These are phyloP conservation scores for Kalanchoe fedtschenkoi DNA, from an alignment of 164 flowering plant species.

Conservation along the genomic window DNA sequence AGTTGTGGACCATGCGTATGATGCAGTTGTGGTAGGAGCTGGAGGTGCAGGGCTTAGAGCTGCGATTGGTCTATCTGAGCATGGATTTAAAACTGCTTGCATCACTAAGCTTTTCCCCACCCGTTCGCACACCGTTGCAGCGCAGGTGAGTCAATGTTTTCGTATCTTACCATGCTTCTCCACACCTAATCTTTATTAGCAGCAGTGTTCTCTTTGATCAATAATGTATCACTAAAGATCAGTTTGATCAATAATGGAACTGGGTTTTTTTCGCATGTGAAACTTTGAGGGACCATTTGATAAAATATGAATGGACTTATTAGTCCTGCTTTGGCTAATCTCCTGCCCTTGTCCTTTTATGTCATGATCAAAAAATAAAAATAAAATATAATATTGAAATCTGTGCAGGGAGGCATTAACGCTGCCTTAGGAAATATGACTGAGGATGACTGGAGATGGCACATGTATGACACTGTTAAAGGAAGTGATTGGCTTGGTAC, in stretches of 20 bases:
- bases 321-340: no score
- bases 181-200: no score
- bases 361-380: no score
- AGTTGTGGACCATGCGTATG: conserved; percentile 77
- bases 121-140: conserved; percentile 88
- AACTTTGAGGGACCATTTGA: no score
- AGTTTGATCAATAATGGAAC: no score
- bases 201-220: no score
- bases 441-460: conserved; percentile 99
- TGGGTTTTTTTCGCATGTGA: no score
- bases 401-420: conserved; percentile 90
- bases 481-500: conserved; percentile 98
- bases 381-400: not conserved
- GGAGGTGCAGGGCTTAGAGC: conserved; percentile 93
- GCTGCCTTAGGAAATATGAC: conserved; percentile 97
- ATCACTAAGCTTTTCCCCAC: conserved; percentile 91
- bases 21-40: conserved; percentile 89
- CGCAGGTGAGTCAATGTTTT: conserved; percentile 44
- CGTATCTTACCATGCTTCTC: not conserved
- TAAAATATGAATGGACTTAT: no score
- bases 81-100: conserved; percentile 92
- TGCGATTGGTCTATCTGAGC: conserved; percentile 87
- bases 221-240: no score
- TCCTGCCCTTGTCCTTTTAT: no score
- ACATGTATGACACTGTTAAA: conserved; percentile 98